Evolutionary conservation across 257 asterid species (phyloP), one percentile per base, ranked within the genome.

Genomic region (Anisodus acutangulus): DNA sequence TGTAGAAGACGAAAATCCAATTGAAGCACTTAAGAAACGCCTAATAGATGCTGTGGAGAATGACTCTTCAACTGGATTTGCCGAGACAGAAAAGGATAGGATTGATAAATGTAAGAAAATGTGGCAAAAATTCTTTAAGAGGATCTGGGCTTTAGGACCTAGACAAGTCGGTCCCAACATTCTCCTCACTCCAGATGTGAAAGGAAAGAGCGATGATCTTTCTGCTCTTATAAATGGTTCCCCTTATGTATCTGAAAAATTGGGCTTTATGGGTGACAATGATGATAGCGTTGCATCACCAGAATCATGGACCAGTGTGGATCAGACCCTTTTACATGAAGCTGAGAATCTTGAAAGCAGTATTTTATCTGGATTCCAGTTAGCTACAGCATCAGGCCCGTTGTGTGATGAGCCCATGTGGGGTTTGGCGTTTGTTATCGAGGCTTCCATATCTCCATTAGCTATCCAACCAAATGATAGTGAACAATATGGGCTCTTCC

Each of bases 91-190:
- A 37, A 86, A 70, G 71, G 98, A 95, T 26, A 89, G 91, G 68
- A 80, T 86, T 6, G 97, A 93, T 80, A 95, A 91, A 85, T 91
- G 78, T 67, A 87, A 88, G 85, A 72, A 43, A 26, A 71, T 66
- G 70, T 95, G 99, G 97, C 92, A 88, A 66, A 89, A 87, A 9
- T 41, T 90, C 82, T 89, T 94, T 15, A 91, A 84, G 85, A 92
- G 98, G 89, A 93, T 95, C 67, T 95, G 99, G 99, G 97, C 99
- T 15, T 89, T 95, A 83, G 99, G 99, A 37, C 99, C 98, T 70
- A 85, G 92, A 67, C 98, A 94, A 85, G 92, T 93, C 64, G 99
- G 99, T 87, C 98, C 98, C 8, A 95, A 95, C 86, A 86, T 95
- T 88, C 94, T 95, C 84, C 88, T 95, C 70, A 88, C 91, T 81